Conservation (phyloP, 257 asterid genomes). For the Paraleonurus japonicus region DNA sequence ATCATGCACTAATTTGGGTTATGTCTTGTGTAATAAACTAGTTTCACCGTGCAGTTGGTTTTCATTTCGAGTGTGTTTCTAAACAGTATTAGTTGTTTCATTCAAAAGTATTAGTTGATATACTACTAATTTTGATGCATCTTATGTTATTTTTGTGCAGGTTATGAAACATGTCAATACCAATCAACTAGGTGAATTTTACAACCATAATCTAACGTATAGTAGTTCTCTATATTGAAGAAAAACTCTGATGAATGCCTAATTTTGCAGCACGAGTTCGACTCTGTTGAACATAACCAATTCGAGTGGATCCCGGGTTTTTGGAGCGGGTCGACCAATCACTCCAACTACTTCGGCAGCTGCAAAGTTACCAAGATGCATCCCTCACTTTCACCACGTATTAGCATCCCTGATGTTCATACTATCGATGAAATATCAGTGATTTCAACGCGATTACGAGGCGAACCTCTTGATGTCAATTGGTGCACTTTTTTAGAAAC, state of each 20-base stretch:
- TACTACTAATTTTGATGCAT: neutral
- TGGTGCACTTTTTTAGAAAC: constrained; percentile 37
- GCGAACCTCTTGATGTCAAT: constrained; percentile 26
- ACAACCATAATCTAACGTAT: neutral
- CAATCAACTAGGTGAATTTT: constrained; percentile 68
- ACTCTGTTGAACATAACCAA: constrained; percentile 68
- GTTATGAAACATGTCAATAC: constrained; percentile 65
- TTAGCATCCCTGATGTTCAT: constrained; percentile 24
- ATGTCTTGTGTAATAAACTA: too few species aligned
- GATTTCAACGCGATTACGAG: neutral
- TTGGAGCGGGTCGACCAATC: constrained; percentile 67
- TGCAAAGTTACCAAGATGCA: constrained; percentile 1
- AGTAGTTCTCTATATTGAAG: neutral
- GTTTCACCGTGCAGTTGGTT: too few species aligned
- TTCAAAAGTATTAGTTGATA: too few species aligned
- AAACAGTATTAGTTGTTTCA: too few species aligned
- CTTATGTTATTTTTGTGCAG: constrained; percentile 43
- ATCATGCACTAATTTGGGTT: neutral
- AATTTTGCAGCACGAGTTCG: constrained; percentile 77
- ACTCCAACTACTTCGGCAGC: constrained; percentile 57
- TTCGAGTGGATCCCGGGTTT: constrained; percentile 77
- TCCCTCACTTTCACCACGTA: constrained; percentile 16
- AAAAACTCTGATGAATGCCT: neutral
- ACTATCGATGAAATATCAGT: neutral
- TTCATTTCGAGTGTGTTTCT: too few species aligned